Evolutionary conservation across 495 filamentous ascomycete species (phyloP).

Genomic region (Aspergillus kassunensis): DNA sequence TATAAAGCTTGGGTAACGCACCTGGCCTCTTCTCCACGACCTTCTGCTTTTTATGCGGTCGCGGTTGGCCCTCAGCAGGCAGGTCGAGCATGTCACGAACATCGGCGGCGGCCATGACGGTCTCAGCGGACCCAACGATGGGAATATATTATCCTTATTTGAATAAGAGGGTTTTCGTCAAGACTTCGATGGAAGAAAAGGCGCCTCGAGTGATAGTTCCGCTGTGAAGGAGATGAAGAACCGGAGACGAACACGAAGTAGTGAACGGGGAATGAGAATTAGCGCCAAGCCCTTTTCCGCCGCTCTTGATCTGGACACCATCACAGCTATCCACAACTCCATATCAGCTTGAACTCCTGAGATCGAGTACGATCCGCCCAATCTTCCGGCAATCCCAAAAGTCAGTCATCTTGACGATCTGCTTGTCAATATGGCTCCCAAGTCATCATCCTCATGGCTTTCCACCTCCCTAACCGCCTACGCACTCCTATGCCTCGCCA

Average conservation of each 20-base stretch:
- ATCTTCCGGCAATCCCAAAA: not conserved
- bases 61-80: conserved; percentile 58
- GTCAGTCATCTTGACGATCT: not conserved
- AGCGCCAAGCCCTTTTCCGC: conserved; percentile 22
- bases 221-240: conserved; percentile 13
- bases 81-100: conserved; percentile 88
- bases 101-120: conserved; percentile 71
- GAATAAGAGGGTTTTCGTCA: not conserved
- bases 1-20: conserved; percentile 18
- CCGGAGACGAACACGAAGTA: conserved; percentile 9
- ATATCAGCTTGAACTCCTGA: not conserved
- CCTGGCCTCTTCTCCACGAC: conserved; percentile 65
- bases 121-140: not conserved
- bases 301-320: conserved; percentile 15
- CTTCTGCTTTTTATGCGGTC: conserved; percentile 76
- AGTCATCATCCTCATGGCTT: conserved; percentile 39
- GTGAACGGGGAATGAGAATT: conserved; percentile 15
- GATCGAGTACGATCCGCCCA: not conserved
- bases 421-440: conserved; percentile 30
- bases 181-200: not conserved
- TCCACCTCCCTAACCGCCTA: conserved; percentile 32
- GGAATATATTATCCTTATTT: not conserved
- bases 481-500: conserved; percentile 41
- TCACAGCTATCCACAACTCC: conserved; percentile 2
- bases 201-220: not conserved